Evolutionary conservation across 495 filamentous ascomycete species (phyloP).

Genomic region (Penicillium psychrofluorescens): DNA sequence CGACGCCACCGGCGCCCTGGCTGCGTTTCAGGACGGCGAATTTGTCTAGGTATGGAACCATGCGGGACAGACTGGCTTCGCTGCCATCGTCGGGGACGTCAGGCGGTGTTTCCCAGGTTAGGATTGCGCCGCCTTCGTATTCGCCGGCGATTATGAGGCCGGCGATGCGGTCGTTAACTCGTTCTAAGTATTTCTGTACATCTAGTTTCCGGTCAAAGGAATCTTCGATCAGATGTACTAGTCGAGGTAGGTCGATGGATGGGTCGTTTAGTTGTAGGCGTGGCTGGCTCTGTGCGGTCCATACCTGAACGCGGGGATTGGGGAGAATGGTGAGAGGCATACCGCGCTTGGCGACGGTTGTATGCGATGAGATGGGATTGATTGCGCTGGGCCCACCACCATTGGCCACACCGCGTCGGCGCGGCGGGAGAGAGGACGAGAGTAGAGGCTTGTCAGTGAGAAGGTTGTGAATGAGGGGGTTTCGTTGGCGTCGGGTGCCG

Average conservation of each 20-base stretch:
- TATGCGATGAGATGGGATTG: conserved; percentile 36
- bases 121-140: conserved; percentile 90
- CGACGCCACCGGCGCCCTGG: conserved; percentile 87
- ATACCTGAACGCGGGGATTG: conserved; percentile 52
- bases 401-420: conserved; percentile 39
- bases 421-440: conserved; percentile 79
- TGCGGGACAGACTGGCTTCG: conserved; percentile 39
- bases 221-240: conserved; percentile 86
- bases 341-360: conserved; percentile 83
- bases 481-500: conserved; percentile 67
- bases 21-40: conserved; percentile 86
- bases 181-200: conserved; percentile 68
- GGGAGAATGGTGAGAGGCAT: conserved; percentile 83
- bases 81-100: conserved; percentile 46
- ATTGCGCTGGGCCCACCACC: conserved; percentile 13
- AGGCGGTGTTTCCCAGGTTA: conserved; percentile 87
- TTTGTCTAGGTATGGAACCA: conserved; percentile 95
- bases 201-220: conserved; percentile 86
- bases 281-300: conserved; percentile 54
- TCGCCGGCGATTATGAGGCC: conserved; percentile 92
- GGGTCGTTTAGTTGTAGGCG: conserved; percentile 65
- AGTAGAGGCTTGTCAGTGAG: conserved; percentile 90
- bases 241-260: conserved; percentile 70
- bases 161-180: conserved; percentile 70
- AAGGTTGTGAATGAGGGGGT: conserved; percentile 93